Conservation (phyloP, 2,329 filamentous ascomycete genomes). For the Cladosporium oxysporum region DNA sequence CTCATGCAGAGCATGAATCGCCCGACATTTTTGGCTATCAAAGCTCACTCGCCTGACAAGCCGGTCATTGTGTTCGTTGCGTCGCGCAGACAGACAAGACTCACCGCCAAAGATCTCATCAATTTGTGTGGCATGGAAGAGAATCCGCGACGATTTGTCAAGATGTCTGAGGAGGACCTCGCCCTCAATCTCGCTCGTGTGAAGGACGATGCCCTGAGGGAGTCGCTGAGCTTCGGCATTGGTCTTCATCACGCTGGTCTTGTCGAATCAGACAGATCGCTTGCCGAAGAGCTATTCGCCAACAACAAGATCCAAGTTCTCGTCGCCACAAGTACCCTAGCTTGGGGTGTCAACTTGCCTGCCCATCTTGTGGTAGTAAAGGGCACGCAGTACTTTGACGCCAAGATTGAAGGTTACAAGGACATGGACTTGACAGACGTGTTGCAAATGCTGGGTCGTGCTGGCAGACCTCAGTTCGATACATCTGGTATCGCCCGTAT, state of each 20-base stretch:
- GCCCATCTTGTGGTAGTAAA: constrained; percentile 97
- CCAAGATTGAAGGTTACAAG: constrained; percentile 95
- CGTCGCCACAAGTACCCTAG: constrained; percentile 91
- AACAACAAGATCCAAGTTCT: constrained; percentile 98
- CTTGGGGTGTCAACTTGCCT: constrained; percentile 97
- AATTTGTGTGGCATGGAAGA: constrained; percentile 99
- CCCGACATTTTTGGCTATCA: constrained; percentile 93
- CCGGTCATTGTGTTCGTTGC: constrained; percentile 98
- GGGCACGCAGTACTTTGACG: constrained; percentile 96
- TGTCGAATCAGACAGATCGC: constrained; percentile 87
- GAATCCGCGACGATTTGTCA: constrained; percentile 87
- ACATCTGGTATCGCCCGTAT: constrained; percentile 94
- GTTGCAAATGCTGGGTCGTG: constrained; percentile 94
- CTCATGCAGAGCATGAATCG: constrained; percentile 99
- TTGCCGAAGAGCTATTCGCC: constrained; percentile 91
- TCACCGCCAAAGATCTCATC: constrained; percentile 94
- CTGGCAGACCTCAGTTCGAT: constrained; percentile 94
- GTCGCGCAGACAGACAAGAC: constrained; percentile 87
- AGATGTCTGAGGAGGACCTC: constrained; percentile 92
- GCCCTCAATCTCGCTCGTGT: constrained; percentile 83
- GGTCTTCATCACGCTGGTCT: constrained; percentile 96
- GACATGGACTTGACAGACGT: constrained; percentile 99
- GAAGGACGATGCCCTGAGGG: constrained; percentile 88
- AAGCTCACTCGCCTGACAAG: constrained; percentile 93
- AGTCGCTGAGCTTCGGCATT: constrained; percentile 96